These are phyloP conservation scores for Collybia sp. DNA, from an alignment of 768 basidiomycete species.

Conservation along the genomic window DNA sequence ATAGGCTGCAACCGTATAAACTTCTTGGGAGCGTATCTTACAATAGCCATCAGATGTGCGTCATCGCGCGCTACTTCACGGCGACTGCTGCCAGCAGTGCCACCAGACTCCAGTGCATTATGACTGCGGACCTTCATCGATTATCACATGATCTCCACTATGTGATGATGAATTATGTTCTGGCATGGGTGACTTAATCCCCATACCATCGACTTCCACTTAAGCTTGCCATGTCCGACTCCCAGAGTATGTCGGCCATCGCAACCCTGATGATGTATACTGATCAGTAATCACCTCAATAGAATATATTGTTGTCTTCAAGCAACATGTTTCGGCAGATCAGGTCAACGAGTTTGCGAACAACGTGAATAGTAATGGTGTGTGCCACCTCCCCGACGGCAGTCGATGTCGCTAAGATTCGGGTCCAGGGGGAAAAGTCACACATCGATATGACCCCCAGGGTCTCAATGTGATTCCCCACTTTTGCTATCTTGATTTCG, in stretches of 20 bases:
- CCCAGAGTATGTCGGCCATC: neutral
- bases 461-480: slow-evolving; percentile 29
- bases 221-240: neutral
- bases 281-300: neutral
- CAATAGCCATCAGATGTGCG: too few species aligned
- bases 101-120: too few species aligned
- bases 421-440: slow-evolving; percentile 38
- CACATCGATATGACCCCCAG: slow-evolving; percentile 25
- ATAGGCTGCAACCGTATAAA: too few species aligned
- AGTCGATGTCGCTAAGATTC: neutral
- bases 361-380: slow-evolving; percentile 34
- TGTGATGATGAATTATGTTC: too few species aligned
- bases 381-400: neutral
- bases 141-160: too few species aligned
- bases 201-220: neutral
- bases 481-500: neutral
- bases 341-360: slow-evolving; percentile 36
- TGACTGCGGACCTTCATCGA: too few species aligned
- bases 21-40: too few species aligned
- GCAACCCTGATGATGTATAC: too few species aligned
- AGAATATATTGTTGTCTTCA: slow-evolving; percentile 59
- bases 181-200: too few species aligned
- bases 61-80: too few species aligned
- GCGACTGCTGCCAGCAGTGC: too few species aligned
- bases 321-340: slow-evolving; percentile 32